phyloP scores from a whole-genome alignment of 148 eudicot species.

The Arctostaphylos glauca region DNA sequence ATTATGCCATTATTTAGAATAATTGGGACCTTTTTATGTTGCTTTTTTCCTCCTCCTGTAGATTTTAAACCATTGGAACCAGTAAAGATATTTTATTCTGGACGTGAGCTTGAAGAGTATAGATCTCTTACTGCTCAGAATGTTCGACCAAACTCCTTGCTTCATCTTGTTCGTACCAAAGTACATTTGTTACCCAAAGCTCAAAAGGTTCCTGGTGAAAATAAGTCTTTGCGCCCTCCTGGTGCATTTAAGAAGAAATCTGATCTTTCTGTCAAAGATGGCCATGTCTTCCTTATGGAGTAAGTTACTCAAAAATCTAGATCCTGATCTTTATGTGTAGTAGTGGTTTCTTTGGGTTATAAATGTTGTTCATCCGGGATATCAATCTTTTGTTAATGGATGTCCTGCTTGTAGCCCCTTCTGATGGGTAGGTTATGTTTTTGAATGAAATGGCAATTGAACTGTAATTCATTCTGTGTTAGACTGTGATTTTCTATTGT shows the following conservation, averaged over 20 bases:
- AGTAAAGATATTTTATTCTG: conserved; percentile 71
- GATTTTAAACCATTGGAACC: conserved; percentile 74
- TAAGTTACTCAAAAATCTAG: conserved; percentile 36
- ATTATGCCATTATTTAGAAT: neutral
- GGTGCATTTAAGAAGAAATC: conserved; percentile 97
- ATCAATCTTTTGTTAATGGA: neutral
- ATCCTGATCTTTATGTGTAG: neutral
- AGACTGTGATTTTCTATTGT: neutral
- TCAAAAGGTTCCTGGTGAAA: conserved; percentile 81
- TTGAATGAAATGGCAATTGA: neutral
- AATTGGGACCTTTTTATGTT: conserved; percentile 5
- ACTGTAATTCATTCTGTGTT: neutral
- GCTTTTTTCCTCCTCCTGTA: conserved; percentile 19
- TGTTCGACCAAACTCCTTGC: conserved; percentile 81
- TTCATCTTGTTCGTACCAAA: conserved; percentile 90
- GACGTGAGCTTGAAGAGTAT: conserved; percentile 75
- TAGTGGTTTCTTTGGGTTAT: neutral
- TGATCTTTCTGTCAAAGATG: conserved; percentile 91
- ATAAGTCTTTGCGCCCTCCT: conserved; percentile 96
- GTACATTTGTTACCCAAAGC: conserved; percentile 70
- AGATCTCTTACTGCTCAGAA: conserved; percentile 71
- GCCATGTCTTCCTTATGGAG: conserved; percentile 98
- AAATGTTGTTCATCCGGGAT: neutral
- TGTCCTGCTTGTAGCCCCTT: neutral
- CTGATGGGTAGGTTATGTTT: neutral